Evolutionary conservation across 2,329 filamentous ascomycete genomes (phyloP).

Genomic region (Epichloe brachyelytri): DNA sequence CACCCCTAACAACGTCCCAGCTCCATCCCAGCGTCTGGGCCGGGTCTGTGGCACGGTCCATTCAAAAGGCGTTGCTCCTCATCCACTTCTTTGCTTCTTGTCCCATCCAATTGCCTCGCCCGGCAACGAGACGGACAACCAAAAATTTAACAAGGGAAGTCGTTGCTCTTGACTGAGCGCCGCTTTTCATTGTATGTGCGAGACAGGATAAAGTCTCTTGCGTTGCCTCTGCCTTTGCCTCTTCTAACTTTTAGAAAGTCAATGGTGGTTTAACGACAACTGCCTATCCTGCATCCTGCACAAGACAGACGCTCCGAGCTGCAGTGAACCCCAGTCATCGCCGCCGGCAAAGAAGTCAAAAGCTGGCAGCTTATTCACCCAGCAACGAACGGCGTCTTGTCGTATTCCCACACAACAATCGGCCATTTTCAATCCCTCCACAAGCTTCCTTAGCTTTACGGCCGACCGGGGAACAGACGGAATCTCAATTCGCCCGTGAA

Average conservation of each 20-base stretch:
- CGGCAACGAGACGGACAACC: conserved; percentile 8
- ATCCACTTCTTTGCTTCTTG: conserved; percentile 16
- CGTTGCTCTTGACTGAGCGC: conserved; percentile 9
- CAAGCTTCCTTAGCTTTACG: neutral
- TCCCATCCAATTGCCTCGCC: conserved; percentile 18
- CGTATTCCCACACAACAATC: conserved; percentile 6
- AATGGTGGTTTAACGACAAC: neutral
- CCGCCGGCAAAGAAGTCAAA: neutral
- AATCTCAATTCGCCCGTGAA: neutral
- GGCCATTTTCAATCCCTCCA: neutral
- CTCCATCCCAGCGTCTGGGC: conserved; percentile 15
- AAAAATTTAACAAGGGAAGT: conserved; percentile 3
- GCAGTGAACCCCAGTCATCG: neutral
- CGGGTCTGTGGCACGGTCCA: conserved; percentile 16
- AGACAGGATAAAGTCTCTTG: conserved; percentile 1
- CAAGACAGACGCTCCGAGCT: neutral
- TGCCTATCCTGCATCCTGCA: neutral
- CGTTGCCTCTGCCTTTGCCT: neutral
- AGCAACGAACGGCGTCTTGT: neutral
- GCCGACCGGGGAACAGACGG: neutral
- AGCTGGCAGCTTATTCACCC: neutral
- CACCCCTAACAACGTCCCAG: conserved; percentile 19
- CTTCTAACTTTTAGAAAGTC: neutral
- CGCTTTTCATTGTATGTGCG: conserved; percentile 6
- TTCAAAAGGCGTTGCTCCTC: conserved; percentile 29